Conservation (phyloP, 2,329 filamentous ascomycete genomes). For the Spiromastix sp. region DNA sequence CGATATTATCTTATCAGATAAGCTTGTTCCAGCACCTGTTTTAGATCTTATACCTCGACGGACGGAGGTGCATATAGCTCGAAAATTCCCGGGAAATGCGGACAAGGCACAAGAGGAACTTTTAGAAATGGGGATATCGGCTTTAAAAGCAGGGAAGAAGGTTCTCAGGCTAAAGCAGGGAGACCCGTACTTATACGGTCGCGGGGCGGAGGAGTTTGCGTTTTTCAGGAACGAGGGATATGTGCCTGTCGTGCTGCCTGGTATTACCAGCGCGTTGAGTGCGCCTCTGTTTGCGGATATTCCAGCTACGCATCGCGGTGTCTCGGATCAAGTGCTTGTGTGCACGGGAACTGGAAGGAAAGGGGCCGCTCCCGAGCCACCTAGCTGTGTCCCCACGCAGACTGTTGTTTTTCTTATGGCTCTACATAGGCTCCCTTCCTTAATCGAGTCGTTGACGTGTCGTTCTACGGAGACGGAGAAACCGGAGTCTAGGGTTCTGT, state of each 20-base stretch:
- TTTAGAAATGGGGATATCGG: conserved; percentile 63
- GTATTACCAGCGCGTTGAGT: conserved; percentile 77
- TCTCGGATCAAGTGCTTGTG: conserved; percentile 87
- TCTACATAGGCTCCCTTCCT: conserved; percentile 66
- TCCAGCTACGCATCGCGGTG: conserved; percentile 76
- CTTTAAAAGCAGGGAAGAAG: conserved; percentile 57
- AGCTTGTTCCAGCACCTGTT: conserved; percentile 61
- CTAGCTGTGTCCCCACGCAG: conserved; percentile 62
- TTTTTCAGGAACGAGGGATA: conserved; percentile 70
- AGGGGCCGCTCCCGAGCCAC: conserved; percentile 70
- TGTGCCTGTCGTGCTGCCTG: conserved; percentile 65
- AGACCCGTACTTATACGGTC: conserved; percentile 91
- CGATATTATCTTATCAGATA: conserved; percentile 42
- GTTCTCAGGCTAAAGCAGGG: conserved; percentile 92
- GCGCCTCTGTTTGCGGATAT: conserved; percentile 84
- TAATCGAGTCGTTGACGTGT: conserved; percentile 60
- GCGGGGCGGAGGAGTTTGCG: conserved; percentile 82
- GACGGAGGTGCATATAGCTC: conserved; percentile 80
- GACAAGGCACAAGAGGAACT: conserved; percentile 89
- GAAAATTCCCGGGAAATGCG: conserved; percentile 96
- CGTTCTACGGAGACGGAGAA: conserved; percentile 18
- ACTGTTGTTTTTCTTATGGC: conserved; percentile 96
- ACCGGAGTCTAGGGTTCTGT: conserved; percentile 30
- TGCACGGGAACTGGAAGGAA: conserved; percentile 94
- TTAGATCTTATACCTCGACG: conserved; percentile 83